Evolutionary conservation across 164 flowering plant genomes (phyloP).

Genomic region (Litsea cubeba): DNA sequence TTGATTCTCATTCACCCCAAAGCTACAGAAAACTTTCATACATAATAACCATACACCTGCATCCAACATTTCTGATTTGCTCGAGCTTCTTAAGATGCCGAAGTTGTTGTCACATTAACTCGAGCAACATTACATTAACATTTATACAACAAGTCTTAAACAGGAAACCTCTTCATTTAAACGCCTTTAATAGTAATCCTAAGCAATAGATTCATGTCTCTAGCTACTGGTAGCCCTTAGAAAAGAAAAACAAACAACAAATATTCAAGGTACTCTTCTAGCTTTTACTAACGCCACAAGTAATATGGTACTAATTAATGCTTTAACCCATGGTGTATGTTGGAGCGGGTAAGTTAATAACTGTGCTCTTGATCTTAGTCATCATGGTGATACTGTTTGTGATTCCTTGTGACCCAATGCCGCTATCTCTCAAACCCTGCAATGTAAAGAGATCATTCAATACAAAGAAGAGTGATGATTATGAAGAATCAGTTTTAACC

Average conservation of each 20-base stretch:
- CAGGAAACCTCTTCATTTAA: too few species aligned
- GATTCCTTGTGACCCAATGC: conserved; percentile 95
- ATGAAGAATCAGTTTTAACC: not conserved
- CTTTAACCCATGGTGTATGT: conserved; percentile 83
- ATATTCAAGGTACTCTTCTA: too few species aligned
- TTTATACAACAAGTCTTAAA: too few species aligned
- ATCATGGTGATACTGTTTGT: conserved; percentile 96
- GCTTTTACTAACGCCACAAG: not conserved
- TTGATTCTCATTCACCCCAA: too few species aligned
- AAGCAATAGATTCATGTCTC: not conserved
- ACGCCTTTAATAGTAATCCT: too few species aligned
- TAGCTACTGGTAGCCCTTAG: not conserved
- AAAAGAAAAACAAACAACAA: not conserved
- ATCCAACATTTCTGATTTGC: too few species aligned
- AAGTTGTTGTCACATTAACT: too few species aligned
- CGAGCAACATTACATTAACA: too few species aligned
- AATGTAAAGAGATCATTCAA: not conserved
- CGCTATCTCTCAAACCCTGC: conserved; percentile 96
- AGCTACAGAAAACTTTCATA: too few species aligned
- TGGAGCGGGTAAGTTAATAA: conserved; percentile 87
- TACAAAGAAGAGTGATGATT: not conserved
- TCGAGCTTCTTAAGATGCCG: too few species aligned
- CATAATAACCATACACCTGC: too few species aligned
- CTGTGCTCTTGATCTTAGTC: conserved; percentile 91
- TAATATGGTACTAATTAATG: not conserved